Evolutionary conservation across 805 yeast species (phyloP).

Genomic region (Priceomyces fermenticarens): DNA sequence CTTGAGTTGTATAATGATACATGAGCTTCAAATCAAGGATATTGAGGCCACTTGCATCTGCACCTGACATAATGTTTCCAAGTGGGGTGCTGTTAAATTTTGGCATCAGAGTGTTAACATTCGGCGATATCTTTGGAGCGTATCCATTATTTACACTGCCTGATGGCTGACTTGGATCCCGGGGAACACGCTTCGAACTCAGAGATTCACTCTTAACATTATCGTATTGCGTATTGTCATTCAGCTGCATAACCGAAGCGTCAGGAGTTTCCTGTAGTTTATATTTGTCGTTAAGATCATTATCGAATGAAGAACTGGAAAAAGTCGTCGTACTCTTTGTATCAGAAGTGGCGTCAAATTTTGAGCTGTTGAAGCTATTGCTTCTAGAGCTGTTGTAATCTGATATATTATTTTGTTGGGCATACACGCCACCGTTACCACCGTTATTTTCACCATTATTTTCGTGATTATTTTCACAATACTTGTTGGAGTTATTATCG

Average conservation of each 20-base stretch:
- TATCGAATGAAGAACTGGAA: neutral
- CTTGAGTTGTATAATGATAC: slow-evolving; percentile 83
- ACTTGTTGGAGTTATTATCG: neutral
- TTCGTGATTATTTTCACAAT: neutral
- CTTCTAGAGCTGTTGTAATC: neutral
- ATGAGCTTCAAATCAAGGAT: slow-evolving; percentile 76
- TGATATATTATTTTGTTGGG: neutral
- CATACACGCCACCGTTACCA: neutral
- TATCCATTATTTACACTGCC: neutral
- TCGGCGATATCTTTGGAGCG: slow-evolving; percentile 18
- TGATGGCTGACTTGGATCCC: neutral
- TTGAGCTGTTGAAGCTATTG: neutral
- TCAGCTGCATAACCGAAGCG: slow-evolving; percentile 3
- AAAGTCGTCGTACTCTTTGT: too few species aligned
- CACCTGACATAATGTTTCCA: slow-evolving; percentile 11
- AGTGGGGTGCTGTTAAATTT: slow-evolving; percentile 7
- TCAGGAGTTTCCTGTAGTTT: slow-evolving; percentile 3
- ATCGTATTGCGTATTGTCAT: slow-evolving; percentile 2
- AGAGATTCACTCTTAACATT: slow-evolving; percentile 2
- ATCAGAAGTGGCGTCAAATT: too few species aligned
- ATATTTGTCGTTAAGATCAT: slow-evolving; percentile 7
- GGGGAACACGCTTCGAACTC: slow-evolving; percentile 2
- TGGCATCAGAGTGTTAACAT: slow-evolving; percentile 12
- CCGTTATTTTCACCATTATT: neutral
- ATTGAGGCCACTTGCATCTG: slow-evolving; percentile 40